Evolutionary conservation across 208 protist species (phyloP).

Genomic region (Acanthamoeba healyi): DNA sequence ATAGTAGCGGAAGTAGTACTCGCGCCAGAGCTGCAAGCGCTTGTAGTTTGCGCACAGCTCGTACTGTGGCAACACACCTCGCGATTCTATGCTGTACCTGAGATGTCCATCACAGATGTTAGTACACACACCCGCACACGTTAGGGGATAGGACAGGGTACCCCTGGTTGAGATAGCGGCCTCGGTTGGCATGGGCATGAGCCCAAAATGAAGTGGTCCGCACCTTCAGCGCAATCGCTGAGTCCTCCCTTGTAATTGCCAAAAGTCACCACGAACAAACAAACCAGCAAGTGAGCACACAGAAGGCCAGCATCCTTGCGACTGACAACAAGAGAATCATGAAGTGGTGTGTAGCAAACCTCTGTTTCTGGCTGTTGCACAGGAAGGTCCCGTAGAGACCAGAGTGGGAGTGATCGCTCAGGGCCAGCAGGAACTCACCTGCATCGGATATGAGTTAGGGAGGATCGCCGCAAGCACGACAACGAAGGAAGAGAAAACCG

Average conservation of each 20-base stretch:
- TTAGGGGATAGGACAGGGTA: background rate
- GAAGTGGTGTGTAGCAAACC: background rate
- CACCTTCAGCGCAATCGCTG: constrained; percentile 10
- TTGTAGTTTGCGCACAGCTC: constrained; percentile 38
- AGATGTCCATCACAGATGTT: background rate
- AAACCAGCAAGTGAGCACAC: background rate
- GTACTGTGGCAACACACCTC: constrained; percentile 30
- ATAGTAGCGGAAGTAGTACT: constrained; percentile 64
- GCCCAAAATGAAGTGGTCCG: constrained; percentile 61
- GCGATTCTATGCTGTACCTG: background rate
- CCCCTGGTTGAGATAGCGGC: constrained; percentile 12
- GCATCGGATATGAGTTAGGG: too few relatives aligned
- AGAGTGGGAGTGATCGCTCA: constrained; percentile 49
- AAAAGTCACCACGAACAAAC: too few relatives aligned
- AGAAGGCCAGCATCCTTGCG: background rate
- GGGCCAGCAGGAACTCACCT: background rate
- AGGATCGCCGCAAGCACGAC: background rate
- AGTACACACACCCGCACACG: background rate
- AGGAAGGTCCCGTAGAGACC: constrained; percentile 56
- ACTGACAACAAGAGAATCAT: background rate
- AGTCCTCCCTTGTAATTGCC: background rate
- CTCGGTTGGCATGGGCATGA: constrained; percentile 1
- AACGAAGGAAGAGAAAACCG: background rate
- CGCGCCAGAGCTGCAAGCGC: constrained; percentile 55
- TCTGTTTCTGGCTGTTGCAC: constrained; percentile 57